Percentiles rank a stretch among this genome's conserved stretches.
These are phyloP conservation scores for Dioscorea cayenensis DNA, from an alignment of 116 monocot genomes.

Conservation along the genomic window DNA sequence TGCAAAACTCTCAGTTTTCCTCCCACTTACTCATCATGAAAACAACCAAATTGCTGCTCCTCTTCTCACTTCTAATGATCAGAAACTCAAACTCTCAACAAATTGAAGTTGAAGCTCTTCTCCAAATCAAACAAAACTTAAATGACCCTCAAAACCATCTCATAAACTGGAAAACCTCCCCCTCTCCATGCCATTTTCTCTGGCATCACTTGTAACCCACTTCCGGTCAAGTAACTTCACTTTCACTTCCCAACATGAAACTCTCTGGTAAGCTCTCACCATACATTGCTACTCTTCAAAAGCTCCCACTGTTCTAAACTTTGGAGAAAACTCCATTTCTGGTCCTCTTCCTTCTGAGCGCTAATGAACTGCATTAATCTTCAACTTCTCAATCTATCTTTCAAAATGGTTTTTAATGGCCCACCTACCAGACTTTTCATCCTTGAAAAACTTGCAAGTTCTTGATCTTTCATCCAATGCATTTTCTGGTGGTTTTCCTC, in stretches of 20 bases:
- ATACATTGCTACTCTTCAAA: slow-evolving; percentile 36
- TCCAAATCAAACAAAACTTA: slow-evolving; percentile 53
- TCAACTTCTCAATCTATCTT: slow-evolving; percentile 65
- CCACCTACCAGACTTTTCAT: slow-evolving; percentile 68
- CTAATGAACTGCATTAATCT: slow-evolving; percentile 54
- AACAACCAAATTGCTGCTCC: slow-evolving; percentile 2
- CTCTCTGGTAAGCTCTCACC: slow-evolving; percentile 71
- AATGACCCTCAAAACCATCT: slow-evolving; percentile 64
- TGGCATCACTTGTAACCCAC: slow-evolving; percentile 58
- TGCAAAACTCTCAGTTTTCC: slow-evolving; percentile 16
- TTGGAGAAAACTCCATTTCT: slow-evolving; percentile 49
- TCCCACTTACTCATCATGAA: slow-evolving; percentile 10
- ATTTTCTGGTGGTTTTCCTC: slow-evolving; percentile 55
- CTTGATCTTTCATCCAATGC: slow-evolving; percentile 74
- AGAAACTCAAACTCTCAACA: slow-evolving; percentile 10
- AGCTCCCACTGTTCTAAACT: slow-evolving; percentile 30
- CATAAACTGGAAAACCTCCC: slow-evolving; percentile 38
- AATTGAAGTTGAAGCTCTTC: slow-evolving; percentile 51
- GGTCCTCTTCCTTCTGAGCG: slow-evolving; percentile 55
- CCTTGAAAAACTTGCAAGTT: slow-evolving; percentile 41
- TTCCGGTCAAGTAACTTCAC: slow-evolving; percentile 34
- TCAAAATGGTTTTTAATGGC: slow-evolving; percentile 52
- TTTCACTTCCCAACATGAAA: slow-evolving; percentile 47
- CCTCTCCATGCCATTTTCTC: slow-evolving; percentile 58
- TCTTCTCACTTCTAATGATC: slow-evolving; percentile 4